Percentiles rank a stretch among this genome's conserved stretches.
Evolutionary conservation across 1,284 basidiomycete genomes (phyloP).

Genomic region (Pseudozyma hubeiensis): DNA sequence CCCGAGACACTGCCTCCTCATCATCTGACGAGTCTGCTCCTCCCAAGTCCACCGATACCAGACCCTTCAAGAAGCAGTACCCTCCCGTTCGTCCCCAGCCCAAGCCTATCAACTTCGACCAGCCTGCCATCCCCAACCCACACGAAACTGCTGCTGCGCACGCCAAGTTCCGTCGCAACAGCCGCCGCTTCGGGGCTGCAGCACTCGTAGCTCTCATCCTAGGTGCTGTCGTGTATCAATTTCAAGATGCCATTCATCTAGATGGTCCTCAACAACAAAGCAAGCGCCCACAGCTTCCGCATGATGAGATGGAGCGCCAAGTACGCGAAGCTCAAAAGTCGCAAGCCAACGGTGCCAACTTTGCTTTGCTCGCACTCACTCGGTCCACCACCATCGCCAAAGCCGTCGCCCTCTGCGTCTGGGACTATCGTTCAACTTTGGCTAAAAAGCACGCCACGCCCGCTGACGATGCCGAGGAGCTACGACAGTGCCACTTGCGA

Average conservation of each 20-base stretch:
- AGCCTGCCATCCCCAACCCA: conserved; percentile 66
- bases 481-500: conserved; percentile 65
- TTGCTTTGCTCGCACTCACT: conserved; percentile 59
- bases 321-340: conserved; percentile 55
- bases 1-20: conserved; percentile 5
- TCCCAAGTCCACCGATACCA: conserved; percentile 16
- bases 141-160: conserved; percentile 62
- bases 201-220: conserved; percentile 13
- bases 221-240: conserved; percentile 42
- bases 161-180: conserved; percentile 53
- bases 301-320: conserved; percentile 57
- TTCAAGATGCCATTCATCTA: conserved; percentile 43
- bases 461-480: conserved; percentile 52
- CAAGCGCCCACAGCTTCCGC: conserved; percentile 45
- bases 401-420: conserved; percentile 65
- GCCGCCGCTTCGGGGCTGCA: conserved; percentile 23
- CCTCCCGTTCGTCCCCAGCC: conserved; percentile 57
- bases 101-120: conserved; percentile 60
- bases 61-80: conserved; percentile 56
- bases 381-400: conserved; percentile 65
- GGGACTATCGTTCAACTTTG: conserved; percentile 66
- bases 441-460: conserved; percentile 51
- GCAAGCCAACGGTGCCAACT: conserved; percentile 45
- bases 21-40: neutral
- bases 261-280: conserved; percentile 38